Conservation (phyloP, 352 stramenopile species). For the Pythium rhizo-oryzae region DNA sequence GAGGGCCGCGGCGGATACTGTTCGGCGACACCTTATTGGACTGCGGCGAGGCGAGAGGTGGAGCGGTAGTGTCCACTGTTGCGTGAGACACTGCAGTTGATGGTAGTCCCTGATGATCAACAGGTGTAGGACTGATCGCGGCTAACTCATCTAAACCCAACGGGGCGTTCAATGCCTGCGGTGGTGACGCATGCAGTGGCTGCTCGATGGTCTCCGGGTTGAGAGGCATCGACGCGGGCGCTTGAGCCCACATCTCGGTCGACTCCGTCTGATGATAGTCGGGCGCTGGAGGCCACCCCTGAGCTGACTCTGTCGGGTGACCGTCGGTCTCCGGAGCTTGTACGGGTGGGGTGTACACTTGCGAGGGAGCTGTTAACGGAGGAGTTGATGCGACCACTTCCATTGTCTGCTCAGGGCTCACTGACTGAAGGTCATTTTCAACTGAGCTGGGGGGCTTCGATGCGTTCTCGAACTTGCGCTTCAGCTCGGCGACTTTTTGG, state of each 20-base stretch:
- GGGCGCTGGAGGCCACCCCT: no score
- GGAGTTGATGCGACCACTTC: not conserved
- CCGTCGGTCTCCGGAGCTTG: no score
- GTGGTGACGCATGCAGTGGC: not conserved
- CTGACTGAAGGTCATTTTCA: slow-evolving; percentile 9
- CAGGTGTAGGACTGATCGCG: not conserved
- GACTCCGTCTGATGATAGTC: no score
- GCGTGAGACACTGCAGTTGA: no score
- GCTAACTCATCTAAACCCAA: not conserved
- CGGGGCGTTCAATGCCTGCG: not conserved
- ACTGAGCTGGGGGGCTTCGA: slow-evolving; percentile 26
- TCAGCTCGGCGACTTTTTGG: slow-evolving; percentile 45
- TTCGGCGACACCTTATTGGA: slow-evolving; percentile 21
- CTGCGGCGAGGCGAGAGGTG: not conserved
- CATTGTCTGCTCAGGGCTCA: not conserved
- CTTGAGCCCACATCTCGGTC: no score
- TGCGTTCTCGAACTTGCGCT: slow-evolving; percentile 25
- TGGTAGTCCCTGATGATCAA: no score
- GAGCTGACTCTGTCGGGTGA: no score
- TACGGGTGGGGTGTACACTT: not conserved
- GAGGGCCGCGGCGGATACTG: slow-evolving; percentile 4
- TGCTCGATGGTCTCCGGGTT: no score
- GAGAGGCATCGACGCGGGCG: no score
- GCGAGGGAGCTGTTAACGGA: no score
- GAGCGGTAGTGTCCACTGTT: not conserved